phyloP scores from a whole-genome alignment of 805 yeast genomes.

The Wickerhamiella nectarea region DNA sequence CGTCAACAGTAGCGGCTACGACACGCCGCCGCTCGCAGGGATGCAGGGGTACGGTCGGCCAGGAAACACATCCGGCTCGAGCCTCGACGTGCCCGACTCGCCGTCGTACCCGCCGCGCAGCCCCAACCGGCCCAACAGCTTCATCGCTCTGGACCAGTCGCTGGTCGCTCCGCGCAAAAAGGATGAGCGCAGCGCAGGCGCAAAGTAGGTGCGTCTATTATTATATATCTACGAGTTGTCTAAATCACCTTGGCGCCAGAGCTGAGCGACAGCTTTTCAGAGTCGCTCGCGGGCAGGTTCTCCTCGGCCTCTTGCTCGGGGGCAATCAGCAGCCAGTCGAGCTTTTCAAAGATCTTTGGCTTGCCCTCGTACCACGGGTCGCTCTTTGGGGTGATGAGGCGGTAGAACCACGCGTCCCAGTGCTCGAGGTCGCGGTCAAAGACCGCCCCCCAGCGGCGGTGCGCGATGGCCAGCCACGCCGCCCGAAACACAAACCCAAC shows the following conservation, averaged over 20 bases:
- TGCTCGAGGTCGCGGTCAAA: constrained; percentile 28
- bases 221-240: background rate
- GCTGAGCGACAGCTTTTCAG: background rate
- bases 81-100: background rate
- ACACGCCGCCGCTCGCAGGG: background rate
- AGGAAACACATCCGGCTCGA: background rate
- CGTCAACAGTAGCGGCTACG: background rate
- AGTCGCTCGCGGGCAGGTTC: background rate
- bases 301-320: constrained; percentile 9
- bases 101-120: constrained; percentile 4
- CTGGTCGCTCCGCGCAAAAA: background rate
- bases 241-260: too few species aligned
- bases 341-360: constrained; percentile 6
- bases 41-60: background rate
- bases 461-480: constrained; percentile 11
- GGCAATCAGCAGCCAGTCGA: constrained; percentile 17
- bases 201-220: background rate
- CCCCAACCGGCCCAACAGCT: constrained; percentile 7
- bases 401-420: constrained; percentile 12
- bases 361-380: constrained; percentile 18
- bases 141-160: constrained; percentile 3
- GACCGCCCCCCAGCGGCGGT: constrained; percentile 12
- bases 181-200: background rate
- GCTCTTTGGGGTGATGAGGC: constrained; percentile 1
- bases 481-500: constrained; percentile 31